A percentile compares a stretch with the other conserved stretches of the same genome.
Conservation (phyloP, 2,329 filamentous ascomycete species). For the Pyrenophora tritici-repentis region DNA sequence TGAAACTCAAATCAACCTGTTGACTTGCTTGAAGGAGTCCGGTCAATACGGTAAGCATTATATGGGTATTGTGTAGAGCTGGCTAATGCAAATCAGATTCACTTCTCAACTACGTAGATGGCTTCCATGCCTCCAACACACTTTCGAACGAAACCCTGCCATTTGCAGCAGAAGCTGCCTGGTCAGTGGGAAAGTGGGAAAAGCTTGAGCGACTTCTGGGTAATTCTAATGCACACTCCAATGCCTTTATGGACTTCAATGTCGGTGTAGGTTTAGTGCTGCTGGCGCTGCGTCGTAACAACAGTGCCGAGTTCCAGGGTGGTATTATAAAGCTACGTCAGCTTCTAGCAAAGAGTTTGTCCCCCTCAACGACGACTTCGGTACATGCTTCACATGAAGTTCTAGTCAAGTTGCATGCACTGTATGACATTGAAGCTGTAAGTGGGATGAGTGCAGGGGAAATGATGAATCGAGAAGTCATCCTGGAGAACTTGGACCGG, state of each 20-base stretch:
- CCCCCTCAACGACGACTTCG: conserved; percentile 76
- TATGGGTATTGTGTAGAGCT: conserved; percentile 1
- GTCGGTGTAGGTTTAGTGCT: conserved; percentile 74
- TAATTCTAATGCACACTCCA: conserved; percentile 45
- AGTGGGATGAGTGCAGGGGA: conserved; percentile 51
- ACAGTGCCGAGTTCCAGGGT: conserved; percentile 58
- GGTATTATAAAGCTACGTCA: conserved; percentile 70
- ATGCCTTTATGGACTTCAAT: conserved; percentile 71
- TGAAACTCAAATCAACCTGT: conserved; percentile 79
- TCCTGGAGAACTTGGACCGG: conserved; percentile 65
- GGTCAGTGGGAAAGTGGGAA: conserved; percentile 84
- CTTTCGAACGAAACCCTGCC: conserved; percentile 64
- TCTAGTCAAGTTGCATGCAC: conserved; percentile 83
- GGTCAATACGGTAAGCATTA: conserved; percentile 77
- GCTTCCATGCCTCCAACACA: conserved; percentile 59
- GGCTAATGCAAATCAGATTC: conserved; percentile 63
- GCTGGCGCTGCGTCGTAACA: conserved; percentile 61
- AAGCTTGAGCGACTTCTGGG: conserved; percentile 68
- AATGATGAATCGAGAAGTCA: conserved; percentile 37
- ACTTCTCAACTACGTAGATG: conserved; percentile 83
- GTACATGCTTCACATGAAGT: conserved; percentile 82
- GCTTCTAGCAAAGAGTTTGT: conserved; percentile 74
- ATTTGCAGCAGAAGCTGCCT: conserved; percentile 88
- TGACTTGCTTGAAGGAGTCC: conserved; percentile 91
- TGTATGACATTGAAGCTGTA: conserved; percentile 85